These are phyloP conservation scores for Leptomonas pyrrhocoris DNA, from an alignment of 208 protist genomes.

Conservation along the genomic window DNA sequence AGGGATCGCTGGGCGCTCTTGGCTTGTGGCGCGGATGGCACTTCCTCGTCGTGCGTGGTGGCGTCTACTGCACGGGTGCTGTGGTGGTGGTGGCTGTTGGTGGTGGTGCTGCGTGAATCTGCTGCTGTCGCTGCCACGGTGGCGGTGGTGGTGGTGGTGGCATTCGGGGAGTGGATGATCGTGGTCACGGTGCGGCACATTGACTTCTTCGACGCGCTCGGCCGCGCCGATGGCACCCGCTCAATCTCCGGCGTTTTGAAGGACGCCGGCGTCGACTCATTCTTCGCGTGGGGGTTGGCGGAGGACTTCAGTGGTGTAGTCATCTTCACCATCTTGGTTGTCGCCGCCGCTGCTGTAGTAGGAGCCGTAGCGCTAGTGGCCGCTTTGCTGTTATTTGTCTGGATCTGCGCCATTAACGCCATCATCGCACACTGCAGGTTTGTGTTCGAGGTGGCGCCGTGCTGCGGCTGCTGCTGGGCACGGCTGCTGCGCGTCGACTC, in stretches of 20 bases:
- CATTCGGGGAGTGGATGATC: constrained; percentile 34
- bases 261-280: not conserved
- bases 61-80: not conserved
- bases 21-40: constrained; percentile 7
- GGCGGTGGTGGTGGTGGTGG: not conserved
- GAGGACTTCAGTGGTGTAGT: constrained; percentile 22
- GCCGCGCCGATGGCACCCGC: constrained; percentile 33
- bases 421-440: constrained; percentile 32
- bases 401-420: constrained; percentile 32
- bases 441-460: not conserved
- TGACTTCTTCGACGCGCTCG: constrained; percentile 34
- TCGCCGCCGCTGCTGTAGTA: not conserved
- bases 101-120: not conserved
- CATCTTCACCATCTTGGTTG: not conserved
- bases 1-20: constrained; percentile 20
- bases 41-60: not conserved
- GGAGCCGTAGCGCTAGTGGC: not conserved
- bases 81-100: no score
- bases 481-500: constrained; percentile 12
- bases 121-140: constrained; percentile 13
- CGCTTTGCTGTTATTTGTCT: constrained; percentile 22
- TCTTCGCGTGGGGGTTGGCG: not conserved
- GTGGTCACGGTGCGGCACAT: constrained; percentile 32
- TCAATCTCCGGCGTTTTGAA: constrained; percentile 36
- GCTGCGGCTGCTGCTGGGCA: constrained; percentile 5